phyloP scores from a whole-genome alignment of 208 protist genomes.

The Wallacemonas sp. region DNA sequence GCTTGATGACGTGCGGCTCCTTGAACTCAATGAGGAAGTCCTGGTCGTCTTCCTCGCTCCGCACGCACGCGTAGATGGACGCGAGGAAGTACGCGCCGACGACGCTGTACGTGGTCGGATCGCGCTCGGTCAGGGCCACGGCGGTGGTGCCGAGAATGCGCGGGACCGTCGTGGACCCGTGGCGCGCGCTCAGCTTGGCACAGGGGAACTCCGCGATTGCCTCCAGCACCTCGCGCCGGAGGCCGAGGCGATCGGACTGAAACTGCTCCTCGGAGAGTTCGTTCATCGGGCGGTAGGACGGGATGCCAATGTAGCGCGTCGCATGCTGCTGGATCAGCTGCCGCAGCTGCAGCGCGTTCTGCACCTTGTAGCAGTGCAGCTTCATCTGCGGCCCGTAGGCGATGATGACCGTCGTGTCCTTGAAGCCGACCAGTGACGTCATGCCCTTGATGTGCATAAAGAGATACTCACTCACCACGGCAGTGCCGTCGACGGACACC shows the following conservation, averaged over 20 bases:
- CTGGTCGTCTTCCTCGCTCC: slow-evolving; percentile 83
- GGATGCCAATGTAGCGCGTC: slow-evolving; percentile 61
- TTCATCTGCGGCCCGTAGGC: slow-evolving; percentile 73
- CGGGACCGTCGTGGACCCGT: slow-evolving; percentile 43
- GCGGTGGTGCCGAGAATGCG: slow-evolving; percentile 78
- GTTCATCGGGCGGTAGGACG: slow-evolving; percentile 41
- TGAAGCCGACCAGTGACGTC: slow-evolving; percentile 44
- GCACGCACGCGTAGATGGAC: slow-evolving; percentile 77
- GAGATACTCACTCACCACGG: slow-evolving; percentile 72
- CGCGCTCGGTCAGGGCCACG: slow-evolving; percentile 83
- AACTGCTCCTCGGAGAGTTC: slow-evolving; percentile 63
- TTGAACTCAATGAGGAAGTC: slow-evolving; percentile 83
- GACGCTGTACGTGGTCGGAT: slow-evolving; percentile 83
- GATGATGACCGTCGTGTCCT: slow-evolving; percentile 57
- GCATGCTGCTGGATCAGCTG: slow-evolving; percentile 45
- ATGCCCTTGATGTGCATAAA: slow-evolving; percentile 80
- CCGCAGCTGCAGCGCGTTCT: slow-evolving; percentile 31
- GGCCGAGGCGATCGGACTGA: slow-evolving; percentile 61
- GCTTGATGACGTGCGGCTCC: slow-evolving; percentile 57
- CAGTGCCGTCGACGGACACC: slow-evolving; percentile 17
- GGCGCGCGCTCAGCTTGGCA: slow-evolving; percentile 56
- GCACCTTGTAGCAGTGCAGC: slow-evolving; percentile 71
- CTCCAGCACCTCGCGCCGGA: slow-evolving; percentile 61
- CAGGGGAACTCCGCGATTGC: slow-evolving; percentile 82
- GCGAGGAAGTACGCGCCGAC: slow-evolving; percentile 67